phyloP scores from a whole-genome alignment of 1,284 basidiomycete genomes.

The Malassezia dermatis region DNA sequence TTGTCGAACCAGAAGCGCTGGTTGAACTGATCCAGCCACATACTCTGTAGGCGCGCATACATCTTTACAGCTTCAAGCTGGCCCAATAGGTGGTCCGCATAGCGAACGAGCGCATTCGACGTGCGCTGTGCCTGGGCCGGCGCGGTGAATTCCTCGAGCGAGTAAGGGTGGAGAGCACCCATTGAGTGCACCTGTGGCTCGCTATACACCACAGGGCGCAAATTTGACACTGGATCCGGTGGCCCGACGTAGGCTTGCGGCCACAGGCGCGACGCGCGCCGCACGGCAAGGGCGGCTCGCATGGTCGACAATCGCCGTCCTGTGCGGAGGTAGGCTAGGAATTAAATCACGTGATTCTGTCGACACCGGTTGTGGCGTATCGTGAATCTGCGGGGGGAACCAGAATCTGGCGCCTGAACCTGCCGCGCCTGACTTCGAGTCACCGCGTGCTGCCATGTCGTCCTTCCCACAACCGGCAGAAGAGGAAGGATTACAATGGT shows the following conservation, averaged over 20 bases:
- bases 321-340: neutral
- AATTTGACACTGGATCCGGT: slow-evolving; percentile 36
- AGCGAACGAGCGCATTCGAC: slow-evolving; percentile 11
- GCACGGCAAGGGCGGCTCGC: neutral
- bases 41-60: slow-evolving; percentile 27
- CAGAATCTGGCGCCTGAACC: too few species aligned
- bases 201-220: slow-evolving; percentile 37
- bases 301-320: neutral
- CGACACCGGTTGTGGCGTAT: too few species aligned
- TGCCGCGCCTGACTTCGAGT: too few species aligned
- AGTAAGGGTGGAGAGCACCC: slow-evolving; percentile 31
- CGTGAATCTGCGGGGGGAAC: too few species aligned
- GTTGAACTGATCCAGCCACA: slow-evolving; percentile 37
- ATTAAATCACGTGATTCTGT: too few species aligned
- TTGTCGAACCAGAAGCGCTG: slow-evolving; percentile 47
- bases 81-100: slow-evolving; percentile 23
- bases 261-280: neutral
- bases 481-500: neutral
- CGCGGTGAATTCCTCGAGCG: slow-evolving; percentile 31
- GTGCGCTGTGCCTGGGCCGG: neutral
- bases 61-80: slow-evolving; percentile 37
- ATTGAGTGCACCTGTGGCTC: neutral
- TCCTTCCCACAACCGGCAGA: neutral
- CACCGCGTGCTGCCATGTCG: neutral
- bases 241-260: slow-evolving; percentile 25